Evolutionary conservation across 345 rosid species (phyloP), one percentile per base, ranked within the genome.

Genomic region (Euphorbia lathyris): DNA sequence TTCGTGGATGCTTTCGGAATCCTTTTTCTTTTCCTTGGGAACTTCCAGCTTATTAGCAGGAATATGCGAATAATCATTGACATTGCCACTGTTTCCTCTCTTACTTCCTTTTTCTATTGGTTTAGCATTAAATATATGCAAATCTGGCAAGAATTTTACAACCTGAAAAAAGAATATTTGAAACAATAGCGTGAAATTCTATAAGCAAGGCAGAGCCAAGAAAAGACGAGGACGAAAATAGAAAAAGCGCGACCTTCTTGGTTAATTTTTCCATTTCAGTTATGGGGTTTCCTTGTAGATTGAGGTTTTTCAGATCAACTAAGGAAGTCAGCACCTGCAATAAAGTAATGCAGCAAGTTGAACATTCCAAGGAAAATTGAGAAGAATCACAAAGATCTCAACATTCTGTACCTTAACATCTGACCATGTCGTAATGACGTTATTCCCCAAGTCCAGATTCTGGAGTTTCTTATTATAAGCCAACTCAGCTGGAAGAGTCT

Each of bases 381-480:
- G n/a, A 58, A 48, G n/a, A 34, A 4, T 8, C 17, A 23, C 14
- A 52, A 32, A 36, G 34, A 72, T 57, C 16, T 40, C 63, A 47
- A 38, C 3, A 50, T 59, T 16, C 27, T 77, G 59, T 57, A 91
- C 97, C 97, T 90, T 90, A 76, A 94, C 56, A 61, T 89, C 93
- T 51, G 91, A 84, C 88, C 89, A 77, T 58, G 83, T 81, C 3
- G 76, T 69, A 71, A 94, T 85, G 79, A 74, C 74, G 74, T 94
- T 94, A 85, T 90, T 94, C 63, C 98, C 98, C 80, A 94, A 82
- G 79, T 94, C 98, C 81, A 94, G 75, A 81, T 78, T 88, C 67
- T 79, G 90, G 65, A 94, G 87, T 61, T 80, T 94, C 66, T 83
- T 81, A 77, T 94, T 94, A 43, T 73, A 58, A 0, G 82, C 78